Conservation (phyloP, 768 basidiomycete species). For the Amanita rimosa region DNA sequence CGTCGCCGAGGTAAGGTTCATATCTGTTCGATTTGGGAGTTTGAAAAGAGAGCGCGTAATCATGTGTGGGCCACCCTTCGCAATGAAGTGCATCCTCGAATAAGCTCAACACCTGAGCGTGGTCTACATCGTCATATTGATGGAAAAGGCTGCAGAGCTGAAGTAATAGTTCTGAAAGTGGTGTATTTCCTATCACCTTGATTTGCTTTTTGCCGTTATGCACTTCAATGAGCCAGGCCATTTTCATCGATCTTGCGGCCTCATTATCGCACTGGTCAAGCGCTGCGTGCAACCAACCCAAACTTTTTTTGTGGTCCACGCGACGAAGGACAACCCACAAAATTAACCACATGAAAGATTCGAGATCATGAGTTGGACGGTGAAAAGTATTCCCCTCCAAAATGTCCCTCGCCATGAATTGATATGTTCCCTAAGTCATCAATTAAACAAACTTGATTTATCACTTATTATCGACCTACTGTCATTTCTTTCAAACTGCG, state of each 20-base stretch:
- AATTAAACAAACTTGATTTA: neutral
- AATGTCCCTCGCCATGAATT: neutral
- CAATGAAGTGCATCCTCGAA: neutral
- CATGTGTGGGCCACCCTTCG: neutral
- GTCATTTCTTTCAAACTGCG: neutral
- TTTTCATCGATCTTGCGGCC: neutral
- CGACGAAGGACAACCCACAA: neutral
- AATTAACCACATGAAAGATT: neutral
- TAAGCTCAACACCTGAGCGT: neutral
- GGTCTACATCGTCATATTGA: neutral
- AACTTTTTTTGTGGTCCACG: neutral
- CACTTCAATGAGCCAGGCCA: neutral
- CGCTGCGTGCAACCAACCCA: neutral
- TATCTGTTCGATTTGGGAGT: too few species aligned
- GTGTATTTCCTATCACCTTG: neutral
- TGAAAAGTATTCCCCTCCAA: neutral
- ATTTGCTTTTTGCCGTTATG: neutral
- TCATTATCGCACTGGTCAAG: neutral
- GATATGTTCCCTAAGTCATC: neutral
- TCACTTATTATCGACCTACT: neutral
- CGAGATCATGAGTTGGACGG: neutral
- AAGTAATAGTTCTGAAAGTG: neutral
- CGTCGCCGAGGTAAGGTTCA: too few species aligned
- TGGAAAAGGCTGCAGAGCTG: neutral
- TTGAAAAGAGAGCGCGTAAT: too few species aligned